Percentiles rank a stretch among this genome's conserved stretches.
Conservation (phyloP, 768 basidiomycete genomes). For the Phaeolepiota aurea region DNA sequence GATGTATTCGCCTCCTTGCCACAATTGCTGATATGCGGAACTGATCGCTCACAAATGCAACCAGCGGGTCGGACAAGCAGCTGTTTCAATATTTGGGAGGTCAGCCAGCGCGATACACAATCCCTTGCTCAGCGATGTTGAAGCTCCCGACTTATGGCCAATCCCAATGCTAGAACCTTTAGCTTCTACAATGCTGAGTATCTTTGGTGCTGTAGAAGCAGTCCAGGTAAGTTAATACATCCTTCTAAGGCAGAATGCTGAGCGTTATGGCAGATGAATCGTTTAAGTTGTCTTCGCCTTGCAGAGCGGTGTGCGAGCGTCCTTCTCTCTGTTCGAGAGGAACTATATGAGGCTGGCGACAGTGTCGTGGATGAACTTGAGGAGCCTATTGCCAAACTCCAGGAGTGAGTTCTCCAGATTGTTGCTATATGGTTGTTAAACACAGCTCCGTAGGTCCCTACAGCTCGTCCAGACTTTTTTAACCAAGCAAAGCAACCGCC, state of each 20-base stretch:
- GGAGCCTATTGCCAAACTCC: conserved; percentile 36
- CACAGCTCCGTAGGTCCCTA: conserved; percentile 24
- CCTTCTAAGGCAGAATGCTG: too few relatives aligned
- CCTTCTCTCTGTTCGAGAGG: conserved; percentile 43
- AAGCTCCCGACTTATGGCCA: too few relatives aligned
- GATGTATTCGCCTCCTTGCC: too few relatives aligned
- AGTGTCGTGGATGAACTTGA: conserved; percentile 33
- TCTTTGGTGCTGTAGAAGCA: conserved; percentile 49
- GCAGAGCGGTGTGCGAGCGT: conserved; percentile 54
- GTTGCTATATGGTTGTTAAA: background rate
- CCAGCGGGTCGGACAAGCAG: too few relatives aligned
- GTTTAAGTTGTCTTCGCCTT: conserved; percentile 51
- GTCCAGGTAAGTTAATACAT: conserved; percentile 53
- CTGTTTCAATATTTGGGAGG: too few relatives aligned
- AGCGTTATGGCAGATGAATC: conserved; percentile 53
- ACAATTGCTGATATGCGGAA: too few relatives aligned
- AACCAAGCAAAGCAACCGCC: conserved; percentile 39
- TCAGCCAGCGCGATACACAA: too few relatives aligned
- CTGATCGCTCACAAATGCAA: too few relatives aligned
- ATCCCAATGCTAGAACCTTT: conserved; percentile 41
- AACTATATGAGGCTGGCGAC: conserved; percentile 38
- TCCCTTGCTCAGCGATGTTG: too few relatives aligned
- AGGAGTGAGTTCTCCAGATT: conserved; percentile 26
- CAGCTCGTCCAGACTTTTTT: conserved; percentile 26
- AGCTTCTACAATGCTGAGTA: conserved; percentile 35